phyloP scores from a whole-genome alignment of 139 green algal species.

The Helicosporidium sp. region DNA sequence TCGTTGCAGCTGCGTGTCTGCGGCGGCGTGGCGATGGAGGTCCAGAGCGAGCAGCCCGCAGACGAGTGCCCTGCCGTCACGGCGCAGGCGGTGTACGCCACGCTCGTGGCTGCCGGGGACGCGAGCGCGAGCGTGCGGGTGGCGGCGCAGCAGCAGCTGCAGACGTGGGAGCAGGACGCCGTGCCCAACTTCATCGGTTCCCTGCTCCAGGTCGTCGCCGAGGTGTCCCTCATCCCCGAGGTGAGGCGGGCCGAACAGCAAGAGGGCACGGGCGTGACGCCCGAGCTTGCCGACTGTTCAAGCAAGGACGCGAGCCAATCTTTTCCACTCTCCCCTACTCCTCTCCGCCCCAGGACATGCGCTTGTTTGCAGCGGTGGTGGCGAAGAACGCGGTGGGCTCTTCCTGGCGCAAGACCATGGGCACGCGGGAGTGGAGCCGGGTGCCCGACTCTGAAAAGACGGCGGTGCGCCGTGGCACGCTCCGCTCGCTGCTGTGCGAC shows the following conservation, averaged over 20 bases:
- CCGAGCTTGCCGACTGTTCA: too few species aligned
- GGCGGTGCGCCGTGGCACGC: constrained; percentile 21
- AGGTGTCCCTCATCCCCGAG: constrained; percentile 29
- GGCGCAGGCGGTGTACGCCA: background rate
- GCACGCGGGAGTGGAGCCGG: constrained; percentile 33
- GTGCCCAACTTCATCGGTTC: constrained; percentile 39
- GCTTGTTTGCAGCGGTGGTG: constrained; percentile 47
- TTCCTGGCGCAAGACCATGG: constrained; percentile 57
- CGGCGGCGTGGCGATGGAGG: too few species aligned
- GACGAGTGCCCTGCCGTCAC: too few species aligned
- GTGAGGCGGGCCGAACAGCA: constrained; percentile 14
- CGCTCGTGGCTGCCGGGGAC: background rate
- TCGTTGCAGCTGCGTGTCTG: too few species aligned
- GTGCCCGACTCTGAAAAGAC: constrained; percentile 38
- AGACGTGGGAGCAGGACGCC: constrained; percentile 40
- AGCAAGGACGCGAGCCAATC: too few species aligned
- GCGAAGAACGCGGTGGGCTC: constrained; percentile 62
- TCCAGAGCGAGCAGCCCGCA: too few species aligned
- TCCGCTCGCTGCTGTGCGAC: constrained; percentile 31
- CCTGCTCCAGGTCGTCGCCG: constrained; percentile 38
- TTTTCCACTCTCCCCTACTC: too few species aligned
- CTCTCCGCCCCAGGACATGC: too few species aligned
- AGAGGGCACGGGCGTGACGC: too few species aligned
- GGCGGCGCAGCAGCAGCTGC: constrained; percentile 27
- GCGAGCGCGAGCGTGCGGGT: constrained; percentile 4